phyloP scores from a whole-genome alignment of 2,329 filamentous ascomycete species.

The Cytospora schulzeri region DNA sequence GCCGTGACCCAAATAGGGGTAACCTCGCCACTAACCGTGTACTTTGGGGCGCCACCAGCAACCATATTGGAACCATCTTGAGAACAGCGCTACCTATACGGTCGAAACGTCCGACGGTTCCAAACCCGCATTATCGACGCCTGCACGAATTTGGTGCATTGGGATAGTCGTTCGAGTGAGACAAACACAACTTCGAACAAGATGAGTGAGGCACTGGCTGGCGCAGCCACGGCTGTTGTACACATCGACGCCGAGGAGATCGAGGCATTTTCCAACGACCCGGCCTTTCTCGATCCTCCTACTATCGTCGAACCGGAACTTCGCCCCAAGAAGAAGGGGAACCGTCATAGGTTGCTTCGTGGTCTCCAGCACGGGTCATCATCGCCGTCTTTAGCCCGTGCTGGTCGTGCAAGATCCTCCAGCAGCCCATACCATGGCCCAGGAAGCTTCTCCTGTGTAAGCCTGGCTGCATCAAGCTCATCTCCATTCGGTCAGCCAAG shows the following conservation, averaged over 20 bases:
- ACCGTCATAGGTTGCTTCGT: slow-evolving; percentile 68
- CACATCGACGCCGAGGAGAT: slow-evolving; percentile 25
- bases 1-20: not conserved
- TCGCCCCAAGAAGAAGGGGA: slow-evolving; percentile 62
- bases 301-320: slow-evolving; percentile 33
- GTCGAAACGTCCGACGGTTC: not conserved
- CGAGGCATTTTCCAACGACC: slow-evolving; percentile 27
- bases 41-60: not conserved
- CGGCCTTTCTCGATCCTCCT: slow-evolving; percentile 24
- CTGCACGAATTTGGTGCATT: not conserved
- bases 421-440: slow-evolving; percentile 66
- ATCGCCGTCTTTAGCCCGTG: slow-evolving; percentile 68
- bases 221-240: slow-evolving; percentile 21
- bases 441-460: slow-evolving; percentile 57
- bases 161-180: not conserved
- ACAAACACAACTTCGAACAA: not conserved
- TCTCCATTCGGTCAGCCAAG: slow-evolving; percentile 45
- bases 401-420: slow-evolving; percentile 65
- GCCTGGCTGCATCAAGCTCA: slow-evolving; percentile 46
- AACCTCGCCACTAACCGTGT: slow-evolving; percentile 10
- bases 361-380: slow-evolving; percentile 82
- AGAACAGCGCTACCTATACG: not conserved
- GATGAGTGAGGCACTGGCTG: slow-evolving; percentile 21
- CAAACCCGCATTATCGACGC: not conserved
- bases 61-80: not conserved